These are phyloP conservation scores for Volvariella surrecta DNA, from an alignment of 1,284 basidiomycete genomes.

Conservation along the genomic window DNA sequence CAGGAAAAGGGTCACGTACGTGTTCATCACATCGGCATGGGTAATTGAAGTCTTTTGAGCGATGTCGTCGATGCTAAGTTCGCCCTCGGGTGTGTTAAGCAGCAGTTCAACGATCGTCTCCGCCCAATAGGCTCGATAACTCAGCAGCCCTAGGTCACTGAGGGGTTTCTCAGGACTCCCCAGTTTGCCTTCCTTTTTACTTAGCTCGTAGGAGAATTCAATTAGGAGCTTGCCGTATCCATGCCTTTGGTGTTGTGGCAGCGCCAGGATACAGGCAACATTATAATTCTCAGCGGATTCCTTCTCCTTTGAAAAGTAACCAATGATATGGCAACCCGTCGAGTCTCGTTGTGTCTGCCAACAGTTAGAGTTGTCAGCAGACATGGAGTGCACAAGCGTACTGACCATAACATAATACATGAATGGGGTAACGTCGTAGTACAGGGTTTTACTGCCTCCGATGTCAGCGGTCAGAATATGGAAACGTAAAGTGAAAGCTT, in stretches of 20 bases:
- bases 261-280: slow-evolving; percentile 95
- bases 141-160: slow-evolving; percentile 87
- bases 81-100: slow-evolving; percentile 58
- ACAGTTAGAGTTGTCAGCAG: neutral
- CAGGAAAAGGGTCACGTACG: slow-evolving; percentile 52
- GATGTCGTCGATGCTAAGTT: slow-evolving; percentile 95
- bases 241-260: slow-evolving; percentile 95
- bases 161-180: slow-evolving; percentile 98
- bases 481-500: slow-evolving; percentile 21
- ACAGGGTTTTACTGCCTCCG: slow-evolving; percentile 81
- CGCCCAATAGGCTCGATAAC: slow-evolving; percentile 96
- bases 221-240: slow-evolving; percentile 95
- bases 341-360: slow-evolving; percentile 78
- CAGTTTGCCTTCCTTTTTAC: slow-evolving; percentile 92
- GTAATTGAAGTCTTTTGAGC: slow-evolving; percentile 96
- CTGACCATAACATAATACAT: slow-evolving; percentile 97
- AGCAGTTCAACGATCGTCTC: slow-evolving; percentile 94
- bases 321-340: slow-evolving; percentile 88
- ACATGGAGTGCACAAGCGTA: slow-evolving; percentile 10
- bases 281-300: slow-evolving; percentile 98
- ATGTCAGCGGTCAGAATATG: slow-evolving; percentile 14
- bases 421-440: slow-evolving; percentile 99
- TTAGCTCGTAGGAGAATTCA: slow-evolving; percentile 97
- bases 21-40: slow-evolving; percentile 96
- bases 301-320: slow-evolving; percentile 99